phyloP scores from a whole-genome alignment of 1,139 yeast genomes.

The Taiozyma sp. region DNA sequence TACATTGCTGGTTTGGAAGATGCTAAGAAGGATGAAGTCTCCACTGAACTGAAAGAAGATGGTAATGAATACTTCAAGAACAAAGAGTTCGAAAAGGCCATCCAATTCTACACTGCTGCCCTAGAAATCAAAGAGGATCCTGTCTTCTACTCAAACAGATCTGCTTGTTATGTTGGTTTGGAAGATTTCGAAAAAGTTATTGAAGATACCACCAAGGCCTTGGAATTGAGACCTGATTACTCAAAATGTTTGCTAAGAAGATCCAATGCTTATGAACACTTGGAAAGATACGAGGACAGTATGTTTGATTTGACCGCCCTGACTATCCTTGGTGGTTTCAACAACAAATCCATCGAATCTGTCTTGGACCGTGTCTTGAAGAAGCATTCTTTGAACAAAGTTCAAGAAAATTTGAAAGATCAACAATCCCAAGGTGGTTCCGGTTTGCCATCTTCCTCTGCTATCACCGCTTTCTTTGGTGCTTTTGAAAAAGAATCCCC shows the following conservation, averaged over 20 bases:
- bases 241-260: conserved; percentile 80
- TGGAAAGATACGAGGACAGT: conserved; percentile 77
- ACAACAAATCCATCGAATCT: conserved; percentile 71
- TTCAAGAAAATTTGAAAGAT: conserved; percentile 35
- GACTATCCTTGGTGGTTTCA: conserved; percentile 72
- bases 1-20: conserved; percentile 41
- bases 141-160: conserved; percentile 86
- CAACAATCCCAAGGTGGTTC: conserved; percentile 47
- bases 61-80: conserved; percentile 79
- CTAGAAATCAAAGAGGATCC: conserved; percentile 73
- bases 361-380: conserved; percentile 84
- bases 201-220: conserved; percentile 82
- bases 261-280: conserved; percentile 80
- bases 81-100: conserved; percentile 67
- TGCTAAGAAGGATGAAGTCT: conserved; percentile 60
- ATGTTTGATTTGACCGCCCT: conserved; percentile 88
- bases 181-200: conserved; percentile 77
- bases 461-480: conserved; percentile 81
- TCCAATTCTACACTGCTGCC: conserved; percentile 74
- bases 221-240: conserved; percentile 82
- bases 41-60: conserved; percentile 76
- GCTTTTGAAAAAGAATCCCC: conserved; percentile 36
- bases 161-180: conserved; percentile 89
- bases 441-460: conserved; percentile 78
- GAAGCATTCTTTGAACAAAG: conserved; percentile 64